Percentiles rank a stretch among this genome's conserved stretches.
These are phyloP conservation scores for Pythium insidiosum DNA, from an alignment of 352 stramenopile genomes.

Conservation along the genomic window DNA sequence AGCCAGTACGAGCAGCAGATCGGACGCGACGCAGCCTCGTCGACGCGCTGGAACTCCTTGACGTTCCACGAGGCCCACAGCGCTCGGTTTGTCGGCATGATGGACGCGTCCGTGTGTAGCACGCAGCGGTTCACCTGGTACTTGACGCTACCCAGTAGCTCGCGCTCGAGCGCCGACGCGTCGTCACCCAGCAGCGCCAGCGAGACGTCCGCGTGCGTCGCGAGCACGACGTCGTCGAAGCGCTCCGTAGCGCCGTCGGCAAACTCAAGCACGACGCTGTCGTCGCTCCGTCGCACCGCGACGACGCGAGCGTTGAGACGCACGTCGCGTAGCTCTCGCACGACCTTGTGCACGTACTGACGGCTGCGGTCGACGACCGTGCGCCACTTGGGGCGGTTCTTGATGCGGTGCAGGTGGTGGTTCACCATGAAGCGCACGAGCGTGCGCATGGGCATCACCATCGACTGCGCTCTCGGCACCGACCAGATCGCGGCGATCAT, in stretches of 20 bases:
- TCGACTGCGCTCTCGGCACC: slow-evolving; percentile 15
- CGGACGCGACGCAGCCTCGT: slow-evolving; percentile 3
- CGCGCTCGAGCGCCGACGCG: slow-evolving; percentile 24
- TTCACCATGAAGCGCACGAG: slow-evolving; percentile 26
- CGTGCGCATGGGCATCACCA: slow-evolving; percentile 21
- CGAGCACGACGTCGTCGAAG: slow-evolving; percentile 43
- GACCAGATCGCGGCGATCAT: slow-evolving; percentile 26
- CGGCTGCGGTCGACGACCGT: slow-evolving; percentile 43
- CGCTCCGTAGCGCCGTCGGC: slow-evolving; percentile 14
- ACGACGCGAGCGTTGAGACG: slow-evolving; percentile 30
- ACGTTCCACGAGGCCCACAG: slow-evolving; percentile 89
- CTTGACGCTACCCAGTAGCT: slow-evolving; percentile 33
- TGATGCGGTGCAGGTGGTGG: slow-evolving; percentile 21
- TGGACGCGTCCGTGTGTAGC: slow-evolving; percentile 22
- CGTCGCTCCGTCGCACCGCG: slow-evolving; percentile 23
- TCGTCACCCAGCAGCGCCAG: slow-evolving; percentile 11
- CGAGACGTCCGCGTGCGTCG: slow-evolving; percentile 20
- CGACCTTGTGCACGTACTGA: slow-evolving; percentile 67
- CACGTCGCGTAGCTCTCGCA: slow-evolving; percentile 20
- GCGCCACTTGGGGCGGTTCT: slow-evolving; percentile 20
- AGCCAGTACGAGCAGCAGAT: slow-evolving; percentile 80
- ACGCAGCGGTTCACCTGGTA: slow-evolving; percentile 30
- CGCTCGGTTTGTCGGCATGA: slow-evolving; percentile 59
- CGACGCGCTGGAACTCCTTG: slow-evolving; percentile 27
- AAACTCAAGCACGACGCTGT: slow-evolving; percentile 15